Percentiles rank a stretch among this genome's conserved stretches.
phyloP scores from a whole-genome alignment of 1,284 basidiomycete genomes.

The Cryptococcus sp. region DNA sequence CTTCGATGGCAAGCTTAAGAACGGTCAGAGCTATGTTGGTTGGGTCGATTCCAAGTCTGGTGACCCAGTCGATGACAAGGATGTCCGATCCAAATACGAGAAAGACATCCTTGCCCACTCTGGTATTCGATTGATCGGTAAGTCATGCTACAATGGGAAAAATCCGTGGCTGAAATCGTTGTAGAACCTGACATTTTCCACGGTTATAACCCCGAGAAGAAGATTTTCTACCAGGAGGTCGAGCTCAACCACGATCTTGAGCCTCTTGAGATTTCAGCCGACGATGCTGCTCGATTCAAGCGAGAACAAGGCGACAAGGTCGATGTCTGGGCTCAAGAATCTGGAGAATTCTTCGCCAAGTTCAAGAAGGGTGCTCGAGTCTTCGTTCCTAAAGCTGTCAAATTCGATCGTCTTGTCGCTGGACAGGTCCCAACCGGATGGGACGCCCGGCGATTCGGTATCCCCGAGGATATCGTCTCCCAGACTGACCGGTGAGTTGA shows the following conservation, averaged over 20 bases:
- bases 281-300: conserved; percentile 93
- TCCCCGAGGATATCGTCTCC: conserved; percentile 93
- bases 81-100: conserved; percentile 88
- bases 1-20: conserved; percentile 92
- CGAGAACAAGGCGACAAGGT: conserved; percentile 94
- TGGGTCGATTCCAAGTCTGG: conserved; percentile 95
- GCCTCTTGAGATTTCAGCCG: conserved; percentile 84
- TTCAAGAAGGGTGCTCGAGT: conserved; percentile 97
- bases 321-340: conserved; percentile 85
- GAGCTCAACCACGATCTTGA: conserved; percentile 96
- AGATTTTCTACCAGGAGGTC: conserved; percentile 94
- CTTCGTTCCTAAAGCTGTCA: conserved; percentile 90
- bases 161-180: conserved; percentile 9
- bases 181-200: conserved; percentile 94
- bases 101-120: conserved; percentile 87
- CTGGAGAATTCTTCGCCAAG: conserved; percentile 93
- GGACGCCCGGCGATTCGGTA: conserved; percentile 92
- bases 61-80: conserved; percentile 98
- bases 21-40: conserved; percentile 86
- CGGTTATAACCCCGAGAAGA: conserved; percentile 95
- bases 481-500: conserved; percentile 70
- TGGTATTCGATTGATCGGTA: conserved; percentile 93
- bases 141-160: conserved; percentile 23
- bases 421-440: conserved; percentile 97
- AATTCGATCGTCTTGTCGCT: conserved; percentile 88